Conservation (phyloP, 495 filamentous ascomycete species). For the Trichodelitschia bisporula region DNA sequence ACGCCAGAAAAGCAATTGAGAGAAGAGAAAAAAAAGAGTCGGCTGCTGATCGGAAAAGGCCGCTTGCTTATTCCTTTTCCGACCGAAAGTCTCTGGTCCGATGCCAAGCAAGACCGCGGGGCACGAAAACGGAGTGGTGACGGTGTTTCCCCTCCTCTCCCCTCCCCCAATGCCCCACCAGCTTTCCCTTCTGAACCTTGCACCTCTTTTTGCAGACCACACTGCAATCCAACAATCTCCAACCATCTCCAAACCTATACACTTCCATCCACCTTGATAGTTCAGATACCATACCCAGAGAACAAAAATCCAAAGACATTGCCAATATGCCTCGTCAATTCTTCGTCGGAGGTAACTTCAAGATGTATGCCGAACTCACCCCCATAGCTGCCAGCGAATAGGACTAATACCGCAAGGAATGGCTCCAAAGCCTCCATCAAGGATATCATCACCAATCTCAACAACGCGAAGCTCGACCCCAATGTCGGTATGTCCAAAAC, state of each 20-base stretch:
- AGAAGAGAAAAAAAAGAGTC: too few species aligned
- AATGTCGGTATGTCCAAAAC: constrained; percentile 33
- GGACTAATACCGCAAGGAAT: constrained; percentile 32
- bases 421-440: constrained; percentile 68
- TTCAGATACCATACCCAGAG: background rate
- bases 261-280: background rate
- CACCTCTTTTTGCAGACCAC: background rate
- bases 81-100: too few species aligned
- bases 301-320: constrained; percentile 4
- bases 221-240: background rate
- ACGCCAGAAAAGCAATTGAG: too few species aligned
- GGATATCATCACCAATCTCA: constrained; percentile 68
- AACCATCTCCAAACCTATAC: background rate
- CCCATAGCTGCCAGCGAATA: constrained; percentile 7
- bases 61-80: too few species aligned
- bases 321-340: constrained; percentile 73
- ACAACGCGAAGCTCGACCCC: constrained; percentile 45
- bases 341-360: constrained; percentile 99
- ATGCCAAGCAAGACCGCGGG: too few species aligned
- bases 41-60: too few species aligned
- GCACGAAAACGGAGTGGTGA: background rate
- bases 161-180: background rate
- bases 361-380: constrained; percentile 41
- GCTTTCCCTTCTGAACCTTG: background rate
- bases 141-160: background rate